These are phyloP conservation scores for Microsporum ferrugineum DNA, from an alignment of 2,329 filamentous ascomycete species.

Conservation along the genomic window DNA sequence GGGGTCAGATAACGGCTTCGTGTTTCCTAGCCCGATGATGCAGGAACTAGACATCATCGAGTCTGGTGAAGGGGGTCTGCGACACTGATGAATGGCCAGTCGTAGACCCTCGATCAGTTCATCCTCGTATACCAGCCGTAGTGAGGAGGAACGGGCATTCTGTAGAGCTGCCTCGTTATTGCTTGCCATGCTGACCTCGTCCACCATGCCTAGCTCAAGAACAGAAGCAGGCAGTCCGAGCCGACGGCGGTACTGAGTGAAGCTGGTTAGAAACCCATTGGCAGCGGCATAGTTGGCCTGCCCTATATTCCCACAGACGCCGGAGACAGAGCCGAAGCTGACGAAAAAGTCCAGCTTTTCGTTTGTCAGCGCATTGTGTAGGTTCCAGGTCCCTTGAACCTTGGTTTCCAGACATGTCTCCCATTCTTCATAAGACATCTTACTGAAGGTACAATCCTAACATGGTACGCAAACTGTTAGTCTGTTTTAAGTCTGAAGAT, in stretches of 20 bases:
- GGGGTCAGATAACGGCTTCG: background rate
- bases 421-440: constrained; percentile 18
- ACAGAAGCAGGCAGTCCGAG: background rate
- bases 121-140: constrained; percentile 2
- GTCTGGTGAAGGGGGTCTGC: background rate
- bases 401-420: constrained; percentile 21
- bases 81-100: background rate
- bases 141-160: constrained; percentile 6
- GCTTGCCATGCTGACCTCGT: background rate
- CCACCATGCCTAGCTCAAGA: constrained; percentile 4
- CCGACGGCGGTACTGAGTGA: constrained; percentile 13
- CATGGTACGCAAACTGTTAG: no score
- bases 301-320: constrained; percentile 7
- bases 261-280: constrained; percentile 10
- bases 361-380: constrained; percentile 11
- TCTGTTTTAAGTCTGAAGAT: background rate
- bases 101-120: constrained; percentile 3
- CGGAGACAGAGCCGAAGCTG: constrained; percentile 7
- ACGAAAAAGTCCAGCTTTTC: constrained; percentile 19
- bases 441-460: constrained; percentile 21
- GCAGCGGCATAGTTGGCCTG: constrained; percentile 13
- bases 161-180: background rate
- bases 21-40: background rate
- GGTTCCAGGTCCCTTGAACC: constrained; percentile 17
- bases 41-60: background rate